Base-by-base conservation (phyloP, 2,329 filamentous ascomycete species). In the Phaeoacremonium minimum region DNA sequence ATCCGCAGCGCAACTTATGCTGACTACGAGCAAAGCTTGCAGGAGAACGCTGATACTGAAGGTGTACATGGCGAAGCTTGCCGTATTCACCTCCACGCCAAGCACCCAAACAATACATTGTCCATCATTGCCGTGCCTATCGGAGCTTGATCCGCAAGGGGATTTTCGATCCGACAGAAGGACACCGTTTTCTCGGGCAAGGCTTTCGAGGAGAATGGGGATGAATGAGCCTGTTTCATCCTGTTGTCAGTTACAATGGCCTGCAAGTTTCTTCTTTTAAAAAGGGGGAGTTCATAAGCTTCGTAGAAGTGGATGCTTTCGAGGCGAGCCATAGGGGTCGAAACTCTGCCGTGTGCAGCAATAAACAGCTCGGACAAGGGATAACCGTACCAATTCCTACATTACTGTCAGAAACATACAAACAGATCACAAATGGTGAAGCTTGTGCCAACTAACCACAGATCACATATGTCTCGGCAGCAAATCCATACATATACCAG, bases 401-500 rank as follows among this genome's bases (percentile, higher is more conserved):
- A n/a, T n/a, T n/a, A n/a, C n/a, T n/a, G n/a, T n/a, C n/a, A n/a
- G n/a, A n/a, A n/a, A n/a, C n/a, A n/a, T n/a, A n/a, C n/a, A n/a
- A n/a, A n/a, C n/a, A n/a, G n/a, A n/a, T n/a, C n/a, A n/a, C n/a
- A n/a, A n/a, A n/a, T n/a, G n/a, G n/a, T n/a, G n/a, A n/a, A n/a
- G n/a, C n/a, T n/a, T n/a, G n/a, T n/a, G n/a, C n/a, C n/a, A n/a
- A 67, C 80, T 57, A 60, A 87, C 90, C 91, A 60, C 93, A 97
- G 38, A 97, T 87, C 13, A 94, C 87, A 59, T 96, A 97, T 36
- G 94, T 91, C 66, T 98, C 93, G 15, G 91, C 89, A 16, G 93
- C 93, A 73, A 95, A 97, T 29, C 86, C 86, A 67, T 97, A 97
- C 58, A 85, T 84, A 63, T 97, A 98, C 87, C 94, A 98, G 50